Percentiles rank a stretch among this genome's conserved stretches.
Conservation (phyloP, 805 yeast genomes). For the Priceomyces medius region DNA sequence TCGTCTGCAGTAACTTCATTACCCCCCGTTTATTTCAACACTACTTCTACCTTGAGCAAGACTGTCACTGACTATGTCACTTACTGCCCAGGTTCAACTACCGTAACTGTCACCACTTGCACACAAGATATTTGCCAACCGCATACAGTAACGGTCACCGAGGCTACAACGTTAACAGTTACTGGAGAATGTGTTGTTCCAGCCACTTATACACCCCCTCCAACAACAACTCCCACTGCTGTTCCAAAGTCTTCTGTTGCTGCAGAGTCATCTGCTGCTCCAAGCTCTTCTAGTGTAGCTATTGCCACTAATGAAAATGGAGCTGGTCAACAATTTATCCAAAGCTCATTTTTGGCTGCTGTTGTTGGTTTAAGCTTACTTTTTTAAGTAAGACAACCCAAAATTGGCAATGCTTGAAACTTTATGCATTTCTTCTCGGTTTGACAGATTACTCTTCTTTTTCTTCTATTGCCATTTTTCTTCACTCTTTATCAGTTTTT, state of each 20-base stretch:
- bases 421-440: no score
- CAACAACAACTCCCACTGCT: conserved; percentile 7
- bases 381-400: no score
- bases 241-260: conserved; percentile 1
- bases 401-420: no score
- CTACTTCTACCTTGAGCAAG: conserved; percentile 29
- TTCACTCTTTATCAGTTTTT: no score
- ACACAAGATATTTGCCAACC: conserved; percentile 11
- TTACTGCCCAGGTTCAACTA: conserved; percentile 73
- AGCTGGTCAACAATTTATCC: conserved; percentile 17
- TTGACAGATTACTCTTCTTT: no score
- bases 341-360: conserved; percentile 20
- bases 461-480: no score
- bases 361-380: conserved; percentile 20
- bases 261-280: conserved; percentile 1
- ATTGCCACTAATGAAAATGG: conserved; percentile 31
- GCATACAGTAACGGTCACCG: conserved; percentile 63
- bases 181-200: conserved; percentile 76
- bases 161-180: conserved; percentile 73
- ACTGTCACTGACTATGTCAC: conserved; percentile 54
- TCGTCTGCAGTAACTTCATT: no score
- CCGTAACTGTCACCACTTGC: conserved; percentile 53
- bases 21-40: conserved; percentile 3
- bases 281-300: conserved; percentile 15
- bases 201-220: conserved; percentile 21